These are phyloP conservation scores for Aspergillus egyptiacus DNA, from an alignment of 495 filamentous ascomycete genomes.

Conservation along the genomic window DNA sequence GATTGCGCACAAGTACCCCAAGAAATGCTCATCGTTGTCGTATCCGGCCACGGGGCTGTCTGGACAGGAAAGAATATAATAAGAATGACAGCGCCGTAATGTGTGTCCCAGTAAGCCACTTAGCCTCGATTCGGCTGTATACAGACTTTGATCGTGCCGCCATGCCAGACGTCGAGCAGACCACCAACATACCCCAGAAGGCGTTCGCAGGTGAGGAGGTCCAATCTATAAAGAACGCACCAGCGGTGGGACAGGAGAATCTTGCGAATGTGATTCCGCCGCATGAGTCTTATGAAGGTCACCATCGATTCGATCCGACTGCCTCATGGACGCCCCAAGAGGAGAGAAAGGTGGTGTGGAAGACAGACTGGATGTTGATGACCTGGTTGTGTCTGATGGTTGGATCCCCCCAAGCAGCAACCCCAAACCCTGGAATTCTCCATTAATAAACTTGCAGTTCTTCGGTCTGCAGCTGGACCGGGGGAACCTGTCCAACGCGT, in stretches of 20 bases:
- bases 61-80: slow-evolving; percentile 1
- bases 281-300: slow-evolving; percentile 39
- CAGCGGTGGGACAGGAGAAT: slow-evolving; percentile 21
- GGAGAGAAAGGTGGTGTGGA: slow-evolving; percentile 44
- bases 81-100: neutral
- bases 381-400: slow-evolving; percentile 41
- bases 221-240: slow-evolving; percentile 10
- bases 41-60: neutral
- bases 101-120: neutral
- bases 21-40: slow-evolving; percentile 2
- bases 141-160: neutral
- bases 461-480: slow-evolving; percentile 53
- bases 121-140: neutral
- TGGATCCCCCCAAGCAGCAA: slow-evolving; percentile 19
- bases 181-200: slow-evolving; percentile 5
- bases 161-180: slow-evolving; percentile 19
- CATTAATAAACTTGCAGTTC: slow-evolving; percentile 28
- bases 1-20: slow-evolving; percentile 6
- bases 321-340: slow-evolving; percentile 47
- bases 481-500: slow-evolving; percentile 47
- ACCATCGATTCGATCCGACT: slow-evolving; percentile 46
- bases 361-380: slow-evolving; percentile 45
- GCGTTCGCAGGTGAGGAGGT: slow-evolving; percentile 2
- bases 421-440: neutral
- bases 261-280: slow-evolving; percentile 19